phyloP scores from a whole-genome alignment of 73 alveolate species.

The Strombidium stylifer region DNA sequence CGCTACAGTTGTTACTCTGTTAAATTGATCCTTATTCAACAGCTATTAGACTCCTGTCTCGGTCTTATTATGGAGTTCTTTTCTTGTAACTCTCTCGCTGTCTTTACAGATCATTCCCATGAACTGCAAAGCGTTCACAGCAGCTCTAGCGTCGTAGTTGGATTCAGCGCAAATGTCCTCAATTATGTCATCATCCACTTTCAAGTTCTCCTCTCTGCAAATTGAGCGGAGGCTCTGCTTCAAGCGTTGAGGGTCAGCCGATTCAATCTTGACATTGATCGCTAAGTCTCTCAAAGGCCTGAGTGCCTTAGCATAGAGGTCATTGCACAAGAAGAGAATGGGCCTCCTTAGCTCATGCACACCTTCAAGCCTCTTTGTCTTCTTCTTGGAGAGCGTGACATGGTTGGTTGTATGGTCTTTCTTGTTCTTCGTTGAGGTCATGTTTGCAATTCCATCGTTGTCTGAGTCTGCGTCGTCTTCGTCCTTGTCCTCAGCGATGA shows the following conservation, averaged over 20 bases:
- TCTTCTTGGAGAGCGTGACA: conserved; percentile 10
- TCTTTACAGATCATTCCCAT: conserved; percentile 49
- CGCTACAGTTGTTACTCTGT: neutral
- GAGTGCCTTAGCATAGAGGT: conserved; percentile 74
- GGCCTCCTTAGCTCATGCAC: conserved; percentile 66
- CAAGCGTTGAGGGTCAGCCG: conserved; percentile 55
- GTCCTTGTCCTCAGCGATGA: conserved; percentile 60
- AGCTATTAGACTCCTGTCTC: conserved; percentile 3
- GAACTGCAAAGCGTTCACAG: conserved; percentile 71
- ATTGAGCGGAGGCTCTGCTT: conserved; percentile 53
- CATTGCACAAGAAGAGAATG: conserved; percentile 79
- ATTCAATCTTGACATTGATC: conserved; percentile 60
- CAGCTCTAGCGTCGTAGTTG: conserved; percentile 72
- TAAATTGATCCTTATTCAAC: conserved; percentile 8
- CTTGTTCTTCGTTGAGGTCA: no score
- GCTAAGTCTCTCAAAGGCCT: conserved; percentile 72
- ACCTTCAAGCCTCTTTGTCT: conserved; percentile 45
- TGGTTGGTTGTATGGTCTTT: no score
- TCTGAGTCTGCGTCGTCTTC: conserved; percentile 55
- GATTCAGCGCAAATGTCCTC: conserved; percentile 55
- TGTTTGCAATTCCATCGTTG: conserved; percentile 42
- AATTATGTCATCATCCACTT: conserved; percentile 56
- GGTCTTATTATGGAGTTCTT: conserved; percentile 1
- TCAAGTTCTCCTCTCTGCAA: conserved; percentile 68
- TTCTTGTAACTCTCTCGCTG: no score